Conservation (phyloP, 495 filamentous ascomycete genomes). For the Hypomontagnella submonticulosa region DNA sequence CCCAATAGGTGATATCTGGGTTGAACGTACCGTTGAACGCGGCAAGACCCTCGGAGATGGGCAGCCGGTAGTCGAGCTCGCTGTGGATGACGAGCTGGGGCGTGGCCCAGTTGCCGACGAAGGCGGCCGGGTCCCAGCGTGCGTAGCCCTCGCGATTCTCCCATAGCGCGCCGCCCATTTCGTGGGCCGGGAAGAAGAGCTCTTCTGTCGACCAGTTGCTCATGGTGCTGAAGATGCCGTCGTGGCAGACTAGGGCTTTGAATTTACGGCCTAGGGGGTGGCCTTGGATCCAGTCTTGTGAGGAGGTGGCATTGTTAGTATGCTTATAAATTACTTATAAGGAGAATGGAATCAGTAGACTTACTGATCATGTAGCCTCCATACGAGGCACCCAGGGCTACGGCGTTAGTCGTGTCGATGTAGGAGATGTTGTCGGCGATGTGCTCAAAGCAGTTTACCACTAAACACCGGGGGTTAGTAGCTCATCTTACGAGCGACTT, state of each 20-base stretch:
- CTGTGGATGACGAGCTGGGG: slow-evolving; percentile 91
- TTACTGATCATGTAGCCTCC: slow-evolving; percentile 86
- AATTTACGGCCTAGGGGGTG: slow-evolving; percentile 78
- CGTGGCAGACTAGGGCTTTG: slow-evolving; percentile 90
- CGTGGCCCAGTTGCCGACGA: slow-evolving; percentile 77
- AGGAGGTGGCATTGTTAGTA: slow-evolving; percentile 27
- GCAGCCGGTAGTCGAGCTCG: slow-evolving; percentile 89
- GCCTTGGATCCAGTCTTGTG: slow-evolving; percentile 75
- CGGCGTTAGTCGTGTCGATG: slow-evolving; percentile 79
- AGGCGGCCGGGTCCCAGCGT: slow-evolving; percentile 81
- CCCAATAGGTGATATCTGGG: neutral
- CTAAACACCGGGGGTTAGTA: slow-evolving; percentile 15
- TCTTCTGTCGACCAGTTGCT: slow-evolving; percentile 83
- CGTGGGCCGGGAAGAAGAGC: slow-evolving; percentile 88
- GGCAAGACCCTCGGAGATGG: slow-evolving; percentile 83
- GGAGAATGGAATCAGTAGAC: slow-evolving; percentile 8
- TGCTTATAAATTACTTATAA: neutral
- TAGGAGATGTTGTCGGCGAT: slow-evolving; percentile 76
- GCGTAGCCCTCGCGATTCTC: slow-evolving; percentile 77
- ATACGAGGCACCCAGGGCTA: slow-evolving; percentile 85
- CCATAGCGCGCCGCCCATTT: slow-evolving; percentile 83
- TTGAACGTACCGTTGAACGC: slow-evolving; percentile 72
- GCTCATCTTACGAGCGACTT: neutral
- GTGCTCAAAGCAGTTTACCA: slow-evolving; percentile 83
- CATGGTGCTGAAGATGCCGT: slow-evolving; percentile 85